These are phyloP conservation scores for Triglochin maritima DNA, from an alignment of 106 monocot species.

Conservation along the genomic window DNA sequence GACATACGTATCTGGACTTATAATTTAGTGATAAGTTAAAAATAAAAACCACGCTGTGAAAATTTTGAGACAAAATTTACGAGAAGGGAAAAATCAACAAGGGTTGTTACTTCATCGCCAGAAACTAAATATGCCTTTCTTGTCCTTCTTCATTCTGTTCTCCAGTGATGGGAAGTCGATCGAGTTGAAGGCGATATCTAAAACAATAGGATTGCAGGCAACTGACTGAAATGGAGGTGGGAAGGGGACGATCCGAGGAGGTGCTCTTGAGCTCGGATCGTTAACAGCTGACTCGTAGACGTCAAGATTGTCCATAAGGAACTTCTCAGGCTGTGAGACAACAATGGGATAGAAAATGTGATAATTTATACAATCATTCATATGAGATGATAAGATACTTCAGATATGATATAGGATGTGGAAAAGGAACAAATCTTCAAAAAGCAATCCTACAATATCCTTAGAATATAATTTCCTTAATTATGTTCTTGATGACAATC, in stretches of 20 bases:
- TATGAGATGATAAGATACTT: no score
- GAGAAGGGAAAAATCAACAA: no score
- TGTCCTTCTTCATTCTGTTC: conserved; percentile 83
- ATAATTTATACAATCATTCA: background rate
- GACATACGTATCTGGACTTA: no score
- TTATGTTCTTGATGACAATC: no score
- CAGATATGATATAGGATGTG: no score
- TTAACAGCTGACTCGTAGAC: conserved; percentile 68
- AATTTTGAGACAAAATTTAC: no score
- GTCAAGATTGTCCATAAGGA: conserved; percentile 72
- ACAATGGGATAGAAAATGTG: background rate
- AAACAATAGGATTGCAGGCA: conserved; percentile 90
- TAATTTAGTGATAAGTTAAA: no score
- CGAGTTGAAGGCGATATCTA: conserved; percentile 77
- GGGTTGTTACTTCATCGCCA: conserved; percentile 5
- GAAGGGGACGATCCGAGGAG: conserved; percentile 48
- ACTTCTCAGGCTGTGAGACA: conserved; percentile 49
- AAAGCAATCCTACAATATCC: no score
- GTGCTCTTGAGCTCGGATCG: conserved; percentile 38
- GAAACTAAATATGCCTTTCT: conserved; percentile 68
- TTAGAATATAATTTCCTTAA: no score
- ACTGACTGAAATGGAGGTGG: conserved; percentile 76
- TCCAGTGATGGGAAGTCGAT: conserved; percentile 96
- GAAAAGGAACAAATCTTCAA: no score
- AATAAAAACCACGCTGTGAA: no score